Evolutionary conservation across 345 rosid genomes (phyloP), one percentile per base, ranked within the genome.

Genomic region (Gossypium longicalyx): DNA sequence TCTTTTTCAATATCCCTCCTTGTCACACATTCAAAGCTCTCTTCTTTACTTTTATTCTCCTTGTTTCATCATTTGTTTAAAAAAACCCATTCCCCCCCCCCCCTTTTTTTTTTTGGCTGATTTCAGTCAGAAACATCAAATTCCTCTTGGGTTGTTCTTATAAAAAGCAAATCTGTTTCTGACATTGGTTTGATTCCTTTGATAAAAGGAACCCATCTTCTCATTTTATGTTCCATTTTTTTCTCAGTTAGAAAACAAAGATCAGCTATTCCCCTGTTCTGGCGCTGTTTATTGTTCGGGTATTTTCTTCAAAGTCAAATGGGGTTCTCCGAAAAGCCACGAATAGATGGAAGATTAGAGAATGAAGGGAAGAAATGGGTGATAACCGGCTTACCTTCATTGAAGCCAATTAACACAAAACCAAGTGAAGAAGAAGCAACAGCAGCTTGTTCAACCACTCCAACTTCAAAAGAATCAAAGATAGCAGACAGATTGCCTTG

Each of bases 281-380:
- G 16, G 22, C 22, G 3, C 27, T 56, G 60, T 56, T 56, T 5
- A 20, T 54, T 72, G 70, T 22, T 61, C 41, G 41, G 7, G 7
- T 34, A 34, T 73, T 64, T 48, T 44, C 62, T 20, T 77, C 19
- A 19, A 78, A 74, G 52, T 13, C 56, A 78, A 4, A 93, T 93
- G 98, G 97, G 94, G 7, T 82, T 87, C 70, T 87, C 97, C 0
- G 85, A 93, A 85, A 93, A 91, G 73, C 29, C 86, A 2, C 91
- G 85, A 67, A 59, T 53, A 20, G 97, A 88, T 6, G 79, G 85
- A 4, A 83, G 84, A 16, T 54, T 89, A 34, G 97, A 93, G 2
- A 72, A 82, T 0, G 95, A 93, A 22, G 85, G 84, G 76, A 91
- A 82, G 79, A 88, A 87, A 82, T 93, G 98, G 98, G 87, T 90